Conservation (phyloP, 805 yeast genomes). For the Metschnikowia rubicola region DNA sequence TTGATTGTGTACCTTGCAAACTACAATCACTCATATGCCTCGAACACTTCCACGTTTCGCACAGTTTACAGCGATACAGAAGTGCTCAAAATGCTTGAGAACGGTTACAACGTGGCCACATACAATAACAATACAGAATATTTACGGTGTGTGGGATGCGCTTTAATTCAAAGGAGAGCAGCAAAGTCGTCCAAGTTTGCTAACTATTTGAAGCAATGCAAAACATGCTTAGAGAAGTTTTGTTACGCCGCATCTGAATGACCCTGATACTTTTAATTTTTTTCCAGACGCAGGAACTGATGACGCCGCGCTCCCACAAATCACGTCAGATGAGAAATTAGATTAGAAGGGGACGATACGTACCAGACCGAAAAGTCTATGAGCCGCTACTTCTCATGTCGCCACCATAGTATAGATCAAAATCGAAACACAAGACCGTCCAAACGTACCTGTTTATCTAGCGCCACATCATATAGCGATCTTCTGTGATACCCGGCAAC, state of each 20-base stretch:
- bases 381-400: too few species aligned
- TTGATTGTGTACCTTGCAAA: constrained; percentile 53
- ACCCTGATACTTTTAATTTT: background rate
- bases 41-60: constrained; percentile 61
- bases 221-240: constrained; percentile 9
- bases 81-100: constrained; percentile 42
- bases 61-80: constrained; percentile 47
- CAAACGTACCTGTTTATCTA: too few species aligned
- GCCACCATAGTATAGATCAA: too few species aligned
- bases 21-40: constrained; percentile 33
- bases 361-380: too few species aligned
- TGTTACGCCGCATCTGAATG: constrained; percentile 9
- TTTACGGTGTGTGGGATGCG: constrained; percentile 54
- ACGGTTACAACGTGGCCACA: constrained; percentile 53
- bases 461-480: too few species aligned
- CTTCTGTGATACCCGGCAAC: background rate
- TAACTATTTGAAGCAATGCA: constrained; percentile 2
- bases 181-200: background rate
- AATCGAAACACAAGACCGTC: too few species aligned
- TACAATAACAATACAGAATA: constrained; percentile 38
- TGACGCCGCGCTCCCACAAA: background rate
- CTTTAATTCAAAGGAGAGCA: constrained; percentile 44
- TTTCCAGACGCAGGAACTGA: constrained; percentile 1
- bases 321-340: too few species aligned
- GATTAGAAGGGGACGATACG: too few species aligned